These are phyloP conservation scores for Emmonsiellopsis sp. DNA, from an alignment of 2,329 filamentous ascomycete genomes.

Conservation along the genomic window DNA sequence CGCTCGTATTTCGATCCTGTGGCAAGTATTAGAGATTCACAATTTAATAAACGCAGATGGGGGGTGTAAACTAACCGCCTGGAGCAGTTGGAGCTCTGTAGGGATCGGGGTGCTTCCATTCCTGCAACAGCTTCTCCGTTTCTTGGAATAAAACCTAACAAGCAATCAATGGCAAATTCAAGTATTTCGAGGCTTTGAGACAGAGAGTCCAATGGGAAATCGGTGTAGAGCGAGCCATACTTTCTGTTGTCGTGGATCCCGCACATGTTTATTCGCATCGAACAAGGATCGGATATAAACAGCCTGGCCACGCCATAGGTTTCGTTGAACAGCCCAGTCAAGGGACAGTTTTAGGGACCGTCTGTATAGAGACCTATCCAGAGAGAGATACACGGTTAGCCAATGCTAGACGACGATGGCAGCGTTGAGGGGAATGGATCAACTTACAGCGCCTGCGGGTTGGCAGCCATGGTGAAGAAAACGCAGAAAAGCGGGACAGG, in stretches of 20 bases:
- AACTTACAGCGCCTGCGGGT: constrained; percentile 29
- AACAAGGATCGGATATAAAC: constrained; percentile 92
- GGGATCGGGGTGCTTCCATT: constrained; percentile 97
- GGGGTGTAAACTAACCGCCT: constrained; percentile 55
- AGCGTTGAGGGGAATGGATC: background rate
- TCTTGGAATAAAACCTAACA: constrained; percentile 69
- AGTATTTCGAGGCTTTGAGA: background rate
- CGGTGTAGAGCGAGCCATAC: constrained; percentile 40
- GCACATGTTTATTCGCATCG: constrained; percentile 80
- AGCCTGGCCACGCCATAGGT: constrained; percentile 91
- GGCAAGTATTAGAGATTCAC: constrained; percentile 2
- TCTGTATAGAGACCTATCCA: constrained; percentile 64
- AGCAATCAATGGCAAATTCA: background rate
- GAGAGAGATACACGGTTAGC: background rate
- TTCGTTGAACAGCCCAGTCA: constrained; percentile 89
- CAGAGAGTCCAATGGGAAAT: background rate
- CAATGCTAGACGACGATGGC: background rate
- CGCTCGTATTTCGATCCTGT: constrained; percentile 91
- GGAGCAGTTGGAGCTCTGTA: constrained; percentile 84
- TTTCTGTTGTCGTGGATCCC: constrained; percentile 75
- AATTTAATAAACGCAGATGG: background rate
- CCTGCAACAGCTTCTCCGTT: constrained; percentile 77
- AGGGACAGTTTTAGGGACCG: constrained; percentile 86
- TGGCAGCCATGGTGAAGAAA: constrained; percentile 9
- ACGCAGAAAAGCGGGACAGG: background rate